These are phyloP conservation scores for Aurinia saxatilis DNA, from an alignment of 345 rosid genomes.

Conservation along the genomic window DNA sequence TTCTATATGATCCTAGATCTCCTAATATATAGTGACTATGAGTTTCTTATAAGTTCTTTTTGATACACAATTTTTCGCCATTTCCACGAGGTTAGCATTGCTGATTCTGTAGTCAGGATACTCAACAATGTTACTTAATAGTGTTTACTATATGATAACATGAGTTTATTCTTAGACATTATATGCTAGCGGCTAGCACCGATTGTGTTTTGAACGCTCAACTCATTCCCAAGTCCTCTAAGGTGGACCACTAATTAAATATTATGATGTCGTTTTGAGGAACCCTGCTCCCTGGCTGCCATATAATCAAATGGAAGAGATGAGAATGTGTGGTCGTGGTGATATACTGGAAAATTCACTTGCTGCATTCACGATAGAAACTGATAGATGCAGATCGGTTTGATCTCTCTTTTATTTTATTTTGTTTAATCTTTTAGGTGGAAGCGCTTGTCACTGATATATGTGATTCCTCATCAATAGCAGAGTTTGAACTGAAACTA, in stretches of 20 bases:
- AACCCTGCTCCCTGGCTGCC: not conserved
- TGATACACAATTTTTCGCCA: not conserved
- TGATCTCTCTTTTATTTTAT: too few species aligned
- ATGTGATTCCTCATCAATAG: slow-evolving; percentile 63
- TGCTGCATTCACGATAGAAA: not conserved
- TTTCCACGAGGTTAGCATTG: not conserved
- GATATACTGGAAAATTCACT: not conserved
- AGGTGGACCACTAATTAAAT: slow-evolving; percentile 47
- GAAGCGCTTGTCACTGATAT: slow-evolving; percentile 66
- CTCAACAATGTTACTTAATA: not conserved
- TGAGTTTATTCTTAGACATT: not conserved
- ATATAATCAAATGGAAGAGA: not conserved
- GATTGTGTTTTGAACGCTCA: slow-evolving; percentile 30
- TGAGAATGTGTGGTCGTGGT: not conserved
- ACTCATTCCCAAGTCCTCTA: slow-evolving; percentile 50
- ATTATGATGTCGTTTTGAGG: too few species aligned
- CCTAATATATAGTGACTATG: too few species aligned
- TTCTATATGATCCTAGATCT: too few species aligned
- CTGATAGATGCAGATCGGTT: not conserved
- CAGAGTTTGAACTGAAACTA: slow-evolving; percentile 85
- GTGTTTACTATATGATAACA: not conserved
- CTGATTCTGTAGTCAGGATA: not conserved
- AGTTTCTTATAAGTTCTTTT: too few species aligned
- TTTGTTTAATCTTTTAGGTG: slow-evolving; percentile 60
- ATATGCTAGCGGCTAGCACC: not conserved